Conservation (phyloP, 1,139 yeast genomes). For the Saccharomycopsis hybrid region DNA sequence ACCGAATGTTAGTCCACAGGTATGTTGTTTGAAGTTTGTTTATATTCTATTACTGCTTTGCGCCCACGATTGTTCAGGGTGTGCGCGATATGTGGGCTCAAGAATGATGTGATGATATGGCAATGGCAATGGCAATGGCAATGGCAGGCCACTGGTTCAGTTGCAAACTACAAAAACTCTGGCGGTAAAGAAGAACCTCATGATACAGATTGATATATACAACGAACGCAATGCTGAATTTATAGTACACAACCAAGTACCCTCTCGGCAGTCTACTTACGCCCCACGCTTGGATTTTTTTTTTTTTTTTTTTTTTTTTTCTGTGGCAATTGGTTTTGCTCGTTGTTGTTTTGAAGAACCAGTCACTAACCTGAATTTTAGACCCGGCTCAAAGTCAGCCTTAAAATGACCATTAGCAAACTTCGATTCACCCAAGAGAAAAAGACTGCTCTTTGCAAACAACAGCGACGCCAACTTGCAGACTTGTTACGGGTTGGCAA, state of each 20-base stretch:
- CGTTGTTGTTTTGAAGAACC: not conserved
- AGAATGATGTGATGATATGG: too few relatives aligned
- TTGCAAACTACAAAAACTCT: too few relatives aligned
- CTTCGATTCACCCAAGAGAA: constrained; percentile 76
- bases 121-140: too few relatives aligned
- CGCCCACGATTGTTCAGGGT: not conserved
- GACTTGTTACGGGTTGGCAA: constrained; percentile 64
- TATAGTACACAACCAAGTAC: too few relatives aligned
- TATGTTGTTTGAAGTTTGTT: constrained; percentile 2
- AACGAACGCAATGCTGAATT: too few relatives aligned
- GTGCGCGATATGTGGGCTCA: too few relatives aligned
- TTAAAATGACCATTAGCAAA: constrained; percentile 78
- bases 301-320: too few relatives aligned
- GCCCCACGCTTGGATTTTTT: too few relatives aligned
- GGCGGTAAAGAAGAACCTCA: too few relatives aligned
- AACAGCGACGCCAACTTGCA: constrained; percentile 70
- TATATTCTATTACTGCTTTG: not conserved
- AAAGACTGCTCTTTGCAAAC: constrained; percentile 75
- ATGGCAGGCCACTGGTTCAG: too few relatives aligned
- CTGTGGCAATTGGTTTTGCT: not conserved
- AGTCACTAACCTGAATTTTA: not conserved
- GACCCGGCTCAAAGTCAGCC: constrained; percentile 49
- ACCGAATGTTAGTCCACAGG: constrained; percentile 13
- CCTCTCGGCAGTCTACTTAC: too few relatives aligned
- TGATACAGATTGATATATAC: too few relatives aligned